Conservation (phyloP, 106 monocot genomes). For the Vanilla planifolia region DNA sequence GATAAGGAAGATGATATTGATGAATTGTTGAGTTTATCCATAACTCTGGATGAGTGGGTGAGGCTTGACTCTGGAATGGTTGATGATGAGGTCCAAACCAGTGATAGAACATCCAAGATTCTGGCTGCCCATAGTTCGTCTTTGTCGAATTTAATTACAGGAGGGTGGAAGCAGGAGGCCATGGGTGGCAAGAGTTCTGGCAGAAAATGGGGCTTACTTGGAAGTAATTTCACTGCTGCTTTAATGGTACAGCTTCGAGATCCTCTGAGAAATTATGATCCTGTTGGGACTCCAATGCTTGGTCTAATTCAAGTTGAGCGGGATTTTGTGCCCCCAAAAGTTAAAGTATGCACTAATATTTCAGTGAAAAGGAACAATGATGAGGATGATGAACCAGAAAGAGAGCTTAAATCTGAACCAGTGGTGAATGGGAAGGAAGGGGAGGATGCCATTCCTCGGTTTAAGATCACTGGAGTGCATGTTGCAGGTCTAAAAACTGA, state of each 20-base stretch:
- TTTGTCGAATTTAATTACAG: constrained; percentile 46
- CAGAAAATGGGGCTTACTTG: constrained; percentile 79
- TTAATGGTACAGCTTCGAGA: constrained; percentile 96
- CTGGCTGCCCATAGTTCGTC: constrained; percentile 88
- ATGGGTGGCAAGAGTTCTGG: constrained; percentile 55
- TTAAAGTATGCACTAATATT: constrained; percentile 57
- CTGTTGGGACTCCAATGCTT: constrained; percentile 93
- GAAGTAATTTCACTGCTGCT: constrained; percentile 91
- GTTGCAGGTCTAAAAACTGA: constrained; percentile 82
- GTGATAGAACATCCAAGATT: constrained; percentile 77
- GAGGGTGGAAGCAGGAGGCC: constrained; percentile 35
- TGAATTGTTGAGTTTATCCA: constrained; percentile 80
- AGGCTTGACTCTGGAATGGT: constrained; percentile 80
- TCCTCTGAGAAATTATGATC: constrained; percentile 79
- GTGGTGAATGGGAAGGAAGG: constrained; percentile 29
- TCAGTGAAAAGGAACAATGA: constrained; percentile 40
- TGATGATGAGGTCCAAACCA: constrained; percentile 64
- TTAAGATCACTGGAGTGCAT: constrained; percentile 86
- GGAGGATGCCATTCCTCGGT: constrained; percentile 46
- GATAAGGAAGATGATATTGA: constrained; percentile 59
- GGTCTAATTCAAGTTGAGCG: constrained; percentile 88
- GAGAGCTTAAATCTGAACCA: not conserved
- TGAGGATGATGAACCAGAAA: constrained; percentile 47
- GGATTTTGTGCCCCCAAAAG: constrained; percentile 83
- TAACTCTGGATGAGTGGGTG: constrained; percentile 95